A percentile compares a stretch with the other conserved stretches of the same genome.
Evolutionary conservation across 2,329 filamentous ascomycete species (phyloP).

Genomic region (Diatrype stigma): DNA sequence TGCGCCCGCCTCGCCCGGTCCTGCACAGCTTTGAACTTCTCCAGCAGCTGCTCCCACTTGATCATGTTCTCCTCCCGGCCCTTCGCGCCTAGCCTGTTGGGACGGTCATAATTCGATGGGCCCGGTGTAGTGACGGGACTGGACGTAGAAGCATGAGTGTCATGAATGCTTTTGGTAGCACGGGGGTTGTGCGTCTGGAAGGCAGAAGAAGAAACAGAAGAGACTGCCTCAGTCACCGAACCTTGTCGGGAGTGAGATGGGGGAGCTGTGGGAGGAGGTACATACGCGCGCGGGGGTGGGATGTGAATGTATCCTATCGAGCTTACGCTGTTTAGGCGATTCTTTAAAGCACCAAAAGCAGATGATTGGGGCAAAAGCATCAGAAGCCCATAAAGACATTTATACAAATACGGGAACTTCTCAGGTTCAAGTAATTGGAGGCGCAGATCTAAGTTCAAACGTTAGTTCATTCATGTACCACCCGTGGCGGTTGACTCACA

Average conservation of each 20-base stretch:
- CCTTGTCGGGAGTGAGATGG: slow-evolving; percentile 29
- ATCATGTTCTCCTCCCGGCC: slow-evolving; percentile 79
- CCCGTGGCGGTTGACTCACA: slow-evolving; percentile 54
- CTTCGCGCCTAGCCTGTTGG: slow-evolving; percentile 65
- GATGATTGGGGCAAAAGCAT: slow-evolving; percentile 99
- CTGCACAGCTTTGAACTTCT: slow-evolving; percentile 90
- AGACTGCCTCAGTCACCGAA: slow-evolving; percentile 29
- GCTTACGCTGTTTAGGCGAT: slow-evolving; percentile 92
- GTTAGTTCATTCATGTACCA: slow-evolving; percentile 10
- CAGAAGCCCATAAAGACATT: slow-evolving; percentile 92
- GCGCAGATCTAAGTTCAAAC: slow-evolving; percentile 66
- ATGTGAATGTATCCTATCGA: slow-evolving; percentile 94
- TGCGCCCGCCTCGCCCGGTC: slow-evolving; percentile 75
- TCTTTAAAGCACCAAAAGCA: slow-evolving; percentile 94
- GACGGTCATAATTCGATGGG: slow-evolving; percentile 61
- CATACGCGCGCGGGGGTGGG: slow-evolving; percentile 66
- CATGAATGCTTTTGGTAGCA: slow-evolving; percentile 28
- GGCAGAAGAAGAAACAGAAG: too few relatives aligned
- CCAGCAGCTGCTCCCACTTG: slow-evolving; percentile 86
- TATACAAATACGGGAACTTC: slow-evolving; percentile 91
- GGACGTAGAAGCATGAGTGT: slow-evolving; percentile 31
- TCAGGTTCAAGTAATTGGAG: slow-evolving; percentile 94
- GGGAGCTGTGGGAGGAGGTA: slow-evolving; percentile 29
- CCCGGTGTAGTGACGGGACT: slow-evolving; percentile 44
- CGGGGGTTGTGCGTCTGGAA: slow-evolving; percentile 20